Evolutionary conservation across 179 eudicot genomes (phyloP).

Genomic region (Silene noctiflora): DNA sequence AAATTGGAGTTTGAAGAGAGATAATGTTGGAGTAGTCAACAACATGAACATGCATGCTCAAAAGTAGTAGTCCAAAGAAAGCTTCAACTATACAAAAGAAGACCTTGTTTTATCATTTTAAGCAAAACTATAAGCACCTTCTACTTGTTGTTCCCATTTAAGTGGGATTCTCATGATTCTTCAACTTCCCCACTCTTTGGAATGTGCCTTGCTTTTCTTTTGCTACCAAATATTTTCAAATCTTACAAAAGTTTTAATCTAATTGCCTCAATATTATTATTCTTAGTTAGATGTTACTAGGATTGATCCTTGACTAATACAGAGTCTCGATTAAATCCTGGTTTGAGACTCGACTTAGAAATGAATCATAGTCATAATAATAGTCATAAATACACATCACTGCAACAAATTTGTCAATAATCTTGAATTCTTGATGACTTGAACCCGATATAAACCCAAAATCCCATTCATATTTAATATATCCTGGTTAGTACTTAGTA

Average conservation of each 20-base stretch:
- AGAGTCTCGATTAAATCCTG: neutral
- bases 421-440: no score
- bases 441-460: no score
- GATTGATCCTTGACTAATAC: no score
- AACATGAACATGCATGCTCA: conserved; percentile 17
- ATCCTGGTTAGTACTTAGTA: no score
- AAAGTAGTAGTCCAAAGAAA: conserved; percentile 14
- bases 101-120: neutral
- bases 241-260: neutral
- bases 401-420: no score
- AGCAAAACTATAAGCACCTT: conserved; percentile 26
- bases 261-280: conserved; percentile 7
- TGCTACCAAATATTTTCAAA: no score
- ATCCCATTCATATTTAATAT: no score
- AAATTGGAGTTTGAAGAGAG: neutral
- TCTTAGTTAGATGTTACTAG: no score
- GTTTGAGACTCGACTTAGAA: neutral
- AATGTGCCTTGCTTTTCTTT: neutral
- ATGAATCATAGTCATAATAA: no score
- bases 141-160: conserved; percentile 19
- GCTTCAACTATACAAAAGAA: conserved; percentile 33
- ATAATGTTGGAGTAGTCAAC: neutral
- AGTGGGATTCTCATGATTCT: conserved; percentile 22
- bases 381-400: no score
- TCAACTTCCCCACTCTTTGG: conserved; percentile 25